Evolutionary conservation across 768 basidiomycete species (phyloP).

Genomic region (Lactarius tabidus): DNA sequence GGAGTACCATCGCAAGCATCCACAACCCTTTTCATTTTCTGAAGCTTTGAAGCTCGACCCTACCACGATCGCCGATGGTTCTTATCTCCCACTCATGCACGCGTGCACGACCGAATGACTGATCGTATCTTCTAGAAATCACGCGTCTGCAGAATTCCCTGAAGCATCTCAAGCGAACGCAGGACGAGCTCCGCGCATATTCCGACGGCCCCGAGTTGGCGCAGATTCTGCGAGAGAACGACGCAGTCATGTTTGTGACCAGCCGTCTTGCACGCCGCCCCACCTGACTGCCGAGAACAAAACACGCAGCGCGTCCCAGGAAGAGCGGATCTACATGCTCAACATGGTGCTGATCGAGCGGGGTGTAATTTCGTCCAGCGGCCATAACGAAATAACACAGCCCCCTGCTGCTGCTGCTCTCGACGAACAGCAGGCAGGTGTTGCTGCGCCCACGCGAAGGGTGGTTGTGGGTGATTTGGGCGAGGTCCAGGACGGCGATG

Average conservation of each 20-base stretch:
- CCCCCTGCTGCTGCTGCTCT: background rate
- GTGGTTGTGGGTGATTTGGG: background rate
- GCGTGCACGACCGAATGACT: background rate
- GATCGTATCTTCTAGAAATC: slow-evolving; percentile 51
- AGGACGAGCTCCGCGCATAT: slow-evolving; percentile 49
- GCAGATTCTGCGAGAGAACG: slow-evolving; percentile 67
- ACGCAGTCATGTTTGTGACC: slow-evolving; percentile 57
- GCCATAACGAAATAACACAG: slow-evolving; percentile 42
- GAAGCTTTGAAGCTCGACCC: slow-evolving; percentile 66
- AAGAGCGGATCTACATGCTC: slow-evolving; percentile 67
- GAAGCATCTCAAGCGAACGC: slow-evolving; percentile 56
- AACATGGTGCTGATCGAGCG: slow-evolving; percentile 61
- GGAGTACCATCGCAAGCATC: slow-evolving; percentile 64
- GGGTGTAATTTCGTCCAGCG: slow-evolving; percentile 38
- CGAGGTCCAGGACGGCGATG: slow-evolving; percentile 1
- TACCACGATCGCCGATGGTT: slow-evolving; percentile 68
- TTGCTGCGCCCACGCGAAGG: background rate
- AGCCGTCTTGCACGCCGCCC: slow-evolving; percentile 2
- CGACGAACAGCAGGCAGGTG: background rate
- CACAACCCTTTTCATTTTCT: slow-evolving; percentile 69
- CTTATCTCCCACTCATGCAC: background rate
- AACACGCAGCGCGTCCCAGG: slow-evolving; percentile 61
- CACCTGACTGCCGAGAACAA: background rate
- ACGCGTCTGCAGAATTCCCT: slow-evolving; percentile 71
- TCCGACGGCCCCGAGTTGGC: slow-evolving; percentile 54